Percentiles rank a stretch among this genome's conserved stretches.
These are phyloP conservation scores for Plectranthus barbatus DNA, from an alignment of 257 asterid genomes.

Conservation along the genomic window DNA sequence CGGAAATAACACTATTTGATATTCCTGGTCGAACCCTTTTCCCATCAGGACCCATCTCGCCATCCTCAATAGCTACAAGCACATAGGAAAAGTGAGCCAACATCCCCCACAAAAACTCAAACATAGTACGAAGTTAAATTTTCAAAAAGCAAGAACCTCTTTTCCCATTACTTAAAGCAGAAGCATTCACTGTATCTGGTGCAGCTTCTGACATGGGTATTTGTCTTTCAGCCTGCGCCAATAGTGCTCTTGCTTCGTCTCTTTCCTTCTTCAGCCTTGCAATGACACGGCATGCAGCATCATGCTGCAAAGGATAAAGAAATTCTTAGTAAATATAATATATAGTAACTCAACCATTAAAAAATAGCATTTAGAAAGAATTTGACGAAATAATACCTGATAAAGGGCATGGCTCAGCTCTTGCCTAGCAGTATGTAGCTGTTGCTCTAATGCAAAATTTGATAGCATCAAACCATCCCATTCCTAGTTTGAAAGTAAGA, in stretches of 20 bases:
- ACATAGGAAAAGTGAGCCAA: not conserved
- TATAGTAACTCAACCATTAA: no score
- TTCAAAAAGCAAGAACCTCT: conserved; percentile 49
- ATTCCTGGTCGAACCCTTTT: conserved; percentile 78
- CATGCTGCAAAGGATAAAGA: conserved; percentile 58
- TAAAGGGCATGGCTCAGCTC: conserved; percentile 95
- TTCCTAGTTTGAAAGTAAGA: conserved; percentile 39
- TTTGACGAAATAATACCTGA: conserved; percentile 38
- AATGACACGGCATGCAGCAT: conserved; percentile 98
- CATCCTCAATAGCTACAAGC: conserved; percentile 63
- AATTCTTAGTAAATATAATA: conserved; percentile 6
- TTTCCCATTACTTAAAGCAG: conserved; percentile 79
- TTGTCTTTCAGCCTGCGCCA: conserved; percentile 84
- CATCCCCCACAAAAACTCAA: not conserved
- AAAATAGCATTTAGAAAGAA: no score
- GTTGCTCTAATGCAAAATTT: conserved; percentile 88
- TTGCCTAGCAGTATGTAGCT: conserved; percentile 88
- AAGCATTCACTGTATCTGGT: conserved; percentile 30
- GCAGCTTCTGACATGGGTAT: conserved; percentile 42
- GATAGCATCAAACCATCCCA: conserved; percentile 99
- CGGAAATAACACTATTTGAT: conserved; percentile 57
- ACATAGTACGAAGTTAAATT: not conserved
- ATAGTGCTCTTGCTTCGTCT: conserved; percentile 78
- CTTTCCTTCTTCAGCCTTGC: conserved; percentile 96
- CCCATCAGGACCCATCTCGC: conserved; percentile 63